Conservation (phyloP, 2,329 filamentous ascomycete genomes). For the Phaeoacremonium minimum region DNA sequence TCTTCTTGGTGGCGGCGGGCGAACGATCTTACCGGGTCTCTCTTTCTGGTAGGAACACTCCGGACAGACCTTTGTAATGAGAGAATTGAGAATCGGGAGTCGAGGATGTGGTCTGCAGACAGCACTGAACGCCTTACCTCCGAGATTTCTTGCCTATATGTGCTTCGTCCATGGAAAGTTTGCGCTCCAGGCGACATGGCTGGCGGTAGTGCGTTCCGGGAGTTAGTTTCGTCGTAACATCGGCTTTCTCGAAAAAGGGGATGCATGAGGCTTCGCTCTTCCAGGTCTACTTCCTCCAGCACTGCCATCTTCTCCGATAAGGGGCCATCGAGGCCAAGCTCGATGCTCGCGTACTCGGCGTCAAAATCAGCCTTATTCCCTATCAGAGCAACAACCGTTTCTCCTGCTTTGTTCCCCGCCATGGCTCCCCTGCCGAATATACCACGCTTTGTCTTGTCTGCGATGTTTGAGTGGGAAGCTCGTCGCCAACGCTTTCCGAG, state of each 20-base stretch:
- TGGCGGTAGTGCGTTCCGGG: too few relatives aligned
- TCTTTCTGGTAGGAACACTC: constrained; percentile 3
- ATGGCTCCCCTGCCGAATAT: not conserved
- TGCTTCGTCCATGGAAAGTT: not conserved
- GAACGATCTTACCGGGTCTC: not conserved
- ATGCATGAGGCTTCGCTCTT: constrained; percentile 12
- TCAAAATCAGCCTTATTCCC: constrained; percentile 64
- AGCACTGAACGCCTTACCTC: constrained; percentile 6
- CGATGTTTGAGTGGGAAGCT: constrained; percentile 6
- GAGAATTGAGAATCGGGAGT: not conserved
- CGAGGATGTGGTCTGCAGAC: constrained; percentile 2
- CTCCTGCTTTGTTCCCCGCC: constrained; percentile 2
- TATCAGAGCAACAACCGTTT: constrained; percentile 59
- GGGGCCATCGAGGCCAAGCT: constrained; percentile 1
- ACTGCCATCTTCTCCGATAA: constrained; percentile 8
- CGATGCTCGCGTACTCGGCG: constrained; percentile 1
- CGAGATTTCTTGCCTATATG: not conserved
- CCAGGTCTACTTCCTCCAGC: constrained; percentile 9
- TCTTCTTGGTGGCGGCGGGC: constrained; percentile 1
- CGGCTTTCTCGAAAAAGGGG: constrained; percentile 14
- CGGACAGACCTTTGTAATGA: too few relatives aligned
- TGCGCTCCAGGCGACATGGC: constrained; percentile 3
- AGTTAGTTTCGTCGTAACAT: constrained; percentile 8
- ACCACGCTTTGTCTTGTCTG: constrained; percentile 1
- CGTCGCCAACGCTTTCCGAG: too few relatives aligned